A percentile compares a stretch with the other conserved stretches of the same genome.
Conservation (phyloP, 495 filamentous ascomycete species). For the Hypoxylon crocopeplum region DNA sequence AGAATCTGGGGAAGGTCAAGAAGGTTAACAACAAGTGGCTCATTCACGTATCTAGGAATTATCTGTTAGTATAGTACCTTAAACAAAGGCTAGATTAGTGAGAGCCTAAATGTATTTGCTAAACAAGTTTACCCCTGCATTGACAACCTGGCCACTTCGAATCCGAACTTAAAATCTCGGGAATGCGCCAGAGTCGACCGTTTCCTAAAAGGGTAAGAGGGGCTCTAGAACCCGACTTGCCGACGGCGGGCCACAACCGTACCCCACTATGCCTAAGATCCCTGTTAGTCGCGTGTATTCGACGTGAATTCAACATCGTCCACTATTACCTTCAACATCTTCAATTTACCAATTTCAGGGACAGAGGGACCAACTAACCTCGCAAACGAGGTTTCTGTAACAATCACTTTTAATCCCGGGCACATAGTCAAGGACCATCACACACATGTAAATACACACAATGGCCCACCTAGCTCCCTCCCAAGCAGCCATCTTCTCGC, state of each 20-base stretch:
- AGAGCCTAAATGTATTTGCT: background rate
- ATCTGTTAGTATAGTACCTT: slow-evolving; percentile 19
- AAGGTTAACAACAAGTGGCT: slow-evolving; percentile 28
- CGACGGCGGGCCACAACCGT: background rate
- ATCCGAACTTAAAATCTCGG: too few species aligned
- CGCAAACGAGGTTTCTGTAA: too few species aligned
- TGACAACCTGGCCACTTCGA: slow-evolving; percentile 36
- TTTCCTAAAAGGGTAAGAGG: slow-evolving; percentile 26
- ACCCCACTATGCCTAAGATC: slow-evolving; percentile 23
- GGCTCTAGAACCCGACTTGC: slow-evolving; percentile 11
- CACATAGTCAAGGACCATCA: background rate
- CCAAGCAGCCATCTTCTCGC: slow-evolving; percentile 70
- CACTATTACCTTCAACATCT: too few species aligned
- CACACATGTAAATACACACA: background rate
- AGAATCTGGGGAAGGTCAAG: background rate
- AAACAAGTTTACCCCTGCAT: slow-evolving; percentile 29
- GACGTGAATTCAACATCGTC: too few species aligned
- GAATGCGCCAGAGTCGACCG: slow-evolving; percentile 6
- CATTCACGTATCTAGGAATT: slow-evolving; percentile 17
- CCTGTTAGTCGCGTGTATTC: slow-evolving; percentile 25
- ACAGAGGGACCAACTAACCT: too few species aligned
- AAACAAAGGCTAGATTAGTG: background rate
- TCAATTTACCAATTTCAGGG: too few species aligned
- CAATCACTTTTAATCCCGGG: too few species aligned
- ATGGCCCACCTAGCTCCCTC: slow-evolving; percentile 62